A percentile compares a stretch with the other conserved stretches of the same genome.
Conservation (phyloP, 164 flowering plant genomes). For the Cinnamomum chago region DNA sequence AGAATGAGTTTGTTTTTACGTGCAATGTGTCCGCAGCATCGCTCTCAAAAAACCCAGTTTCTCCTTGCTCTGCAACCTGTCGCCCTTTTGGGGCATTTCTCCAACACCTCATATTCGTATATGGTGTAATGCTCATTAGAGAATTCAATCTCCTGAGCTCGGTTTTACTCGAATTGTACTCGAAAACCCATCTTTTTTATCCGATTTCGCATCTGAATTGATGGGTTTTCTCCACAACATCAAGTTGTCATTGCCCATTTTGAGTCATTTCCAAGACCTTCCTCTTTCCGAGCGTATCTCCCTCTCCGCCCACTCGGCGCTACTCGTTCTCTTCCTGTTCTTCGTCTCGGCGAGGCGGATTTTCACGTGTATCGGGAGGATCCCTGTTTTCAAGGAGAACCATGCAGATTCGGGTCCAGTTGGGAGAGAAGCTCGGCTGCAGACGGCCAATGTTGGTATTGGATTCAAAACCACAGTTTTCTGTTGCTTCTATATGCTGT, state of each 20-base stretch:
- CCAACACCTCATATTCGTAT: conserved; percentile 6
- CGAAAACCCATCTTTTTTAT: not conserved
- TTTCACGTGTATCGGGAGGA: conserved; percentile 46
- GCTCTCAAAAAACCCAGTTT: conserved; percentile 20
- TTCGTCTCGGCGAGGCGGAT: conserved; percentile 55
- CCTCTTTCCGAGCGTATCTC: conserved; percentile 59
- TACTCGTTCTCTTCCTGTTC: conserved; percentile 53
- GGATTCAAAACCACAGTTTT: conserved; percentile 49
- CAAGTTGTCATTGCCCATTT: conserved; percentile 4
- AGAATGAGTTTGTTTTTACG: conserved; percentile 44
- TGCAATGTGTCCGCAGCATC: conserved; percentile 61
- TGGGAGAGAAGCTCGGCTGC: conserved; percentile 25
- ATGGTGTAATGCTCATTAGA: conserved; percentile 60
- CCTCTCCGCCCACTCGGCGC: conserved; percentile 54
- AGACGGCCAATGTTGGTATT: conserved; percentile 38
- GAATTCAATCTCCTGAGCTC: conserved; percentile 18
- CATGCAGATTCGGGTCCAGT: conserved; percentile 23
- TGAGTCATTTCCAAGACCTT: conserved; percentile 36
- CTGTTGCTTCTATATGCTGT: conserved; percentile 72
- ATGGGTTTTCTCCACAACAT: not conserved
- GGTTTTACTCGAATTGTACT: not conserved
- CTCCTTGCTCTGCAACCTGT: conserved; percentile 27
- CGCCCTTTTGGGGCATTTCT: conserved; percentile 11
- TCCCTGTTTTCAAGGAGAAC: conserved; percentile 51
- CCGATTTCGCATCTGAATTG: not conserved